Base-by-base conservation (phyloP, 2,329 filamentous ascomycete genomes). In the Fusarium floridanum region DNA sequence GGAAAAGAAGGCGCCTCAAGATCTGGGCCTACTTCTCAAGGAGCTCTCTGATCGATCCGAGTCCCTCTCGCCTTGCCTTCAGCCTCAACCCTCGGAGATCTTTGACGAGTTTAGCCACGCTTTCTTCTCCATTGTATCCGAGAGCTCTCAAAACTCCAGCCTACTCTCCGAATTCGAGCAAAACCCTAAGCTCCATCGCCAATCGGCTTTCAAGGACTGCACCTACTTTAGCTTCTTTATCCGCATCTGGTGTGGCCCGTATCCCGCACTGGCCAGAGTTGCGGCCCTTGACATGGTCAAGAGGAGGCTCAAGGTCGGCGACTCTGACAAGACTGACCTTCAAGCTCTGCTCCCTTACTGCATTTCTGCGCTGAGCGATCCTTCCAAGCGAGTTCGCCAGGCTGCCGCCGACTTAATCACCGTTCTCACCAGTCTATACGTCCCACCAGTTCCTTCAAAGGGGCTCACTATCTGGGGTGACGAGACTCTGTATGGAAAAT, bases 281-380 rank as follows among this genome's bases (percentile, higher is more conserved):
- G 88, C 91, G 10, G 94, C 95, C 12, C 83, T 98, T 59, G 90
- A 91, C 45, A 87, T 91, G 78, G 88, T 91, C 16, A 90, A 91
- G 68, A 86, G 86, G 34, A 86, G 87, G 29, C 81, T 95, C 20
- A 89, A 89, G 63, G 82, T 83, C 11, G 83, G 83, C 16, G 86
- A 88, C 67, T 86, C 85, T 64, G 81, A 80, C 24, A 84, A 85
- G 22, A 79, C 89, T 9, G 93, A 98, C 80, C 87, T 95, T 59
- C 96, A 98, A 80, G 89, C 91, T 12, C 81, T 98, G 20, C 80
- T 98, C n/a, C 96, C 96, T 3, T 98, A 97, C 83, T 86, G 92
- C 36, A 84, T 98, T 55, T 86, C 89, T 41, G 93, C 93, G 24
- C 88, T 98, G 20, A 87, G 90, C 27, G 96, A 98, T 81, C 84